Conservation (phyloP, 495 filamentous ascomycete genomes). For the Letharia lupina region DNA sequence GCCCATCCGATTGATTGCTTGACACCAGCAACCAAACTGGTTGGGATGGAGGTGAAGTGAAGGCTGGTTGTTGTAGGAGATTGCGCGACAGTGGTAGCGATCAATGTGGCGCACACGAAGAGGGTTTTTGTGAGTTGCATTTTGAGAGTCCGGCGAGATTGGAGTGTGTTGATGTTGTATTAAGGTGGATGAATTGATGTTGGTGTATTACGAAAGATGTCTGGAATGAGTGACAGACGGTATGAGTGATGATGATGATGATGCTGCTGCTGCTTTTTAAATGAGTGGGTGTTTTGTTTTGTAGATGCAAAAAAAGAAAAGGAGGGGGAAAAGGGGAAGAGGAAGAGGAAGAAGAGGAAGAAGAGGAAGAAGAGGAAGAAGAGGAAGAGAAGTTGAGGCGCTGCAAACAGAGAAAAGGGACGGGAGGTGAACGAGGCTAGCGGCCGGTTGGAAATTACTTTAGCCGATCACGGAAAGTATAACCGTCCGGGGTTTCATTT, state of each 20-base stretch:
- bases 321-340: too few relatives aligned
- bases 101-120: conserved; percentile 31
- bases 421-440: not conserved
- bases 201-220: not conserved
- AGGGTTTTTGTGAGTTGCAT: conserved; percentile 24
- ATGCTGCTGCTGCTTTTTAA: too few relatives aligned
- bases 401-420: not conserved
- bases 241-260: too few relatives aligned
- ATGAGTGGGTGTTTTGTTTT: too few relatives aligned
- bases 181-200: not conserved
- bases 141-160: not conserved
- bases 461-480: too few relatives aligned
- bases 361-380: not conserved
- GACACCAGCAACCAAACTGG: conserved; percentile 33
- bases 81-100: conserved; percentile 30
- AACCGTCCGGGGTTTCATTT: too few relatives aligned
- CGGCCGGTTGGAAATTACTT: not conserved
- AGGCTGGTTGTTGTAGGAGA: conserved; percentile 23
- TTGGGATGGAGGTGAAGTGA: conserved; percentile 38
- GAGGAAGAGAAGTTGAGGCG: not conserved
- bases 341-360: not conserved
- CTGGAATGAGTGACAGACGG: conserved; percentile 22
- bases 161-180: not conserved
- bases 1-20: conserved; percentile 34
- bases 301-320: too few relatives aligned